Evolutionary conservation across 352 stramenopile species (phyloP), one percentile per base, ranked within the genome.

Genomic region (Pythium rhizo-oryzae): DNA sequence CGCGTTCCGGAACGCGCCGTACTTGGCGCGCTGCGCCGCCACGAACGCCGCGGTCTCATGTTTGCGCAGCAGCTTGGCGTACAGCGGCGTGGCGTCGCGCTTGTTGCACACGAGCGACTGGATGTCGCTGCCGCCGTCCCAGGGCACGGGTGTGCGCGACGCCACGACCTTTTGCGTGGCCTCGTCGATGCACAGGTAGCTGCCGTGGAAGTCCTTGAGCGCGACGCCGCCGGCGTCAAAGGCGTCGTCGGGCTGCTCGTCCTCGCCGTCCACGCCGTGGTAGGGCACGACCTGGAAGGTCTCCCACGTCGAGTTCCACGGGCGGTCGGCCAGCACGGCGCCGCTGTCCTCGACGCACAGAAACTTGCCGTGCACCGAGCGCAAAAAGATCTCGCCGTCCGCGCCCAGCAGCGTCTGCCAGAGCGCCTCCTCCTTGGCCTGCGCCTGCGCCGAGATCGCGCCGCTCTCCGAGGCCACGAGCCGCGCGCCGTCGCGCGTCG

Each of bases 211-310:
- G 57, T 85, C 87, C 44, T 81, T 79, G 52, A 95, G 75, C 62
- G 85, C 85, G 53, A 95, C 81, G 47, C 83, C 83, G 18, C 76
- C 80, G 35, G n/a, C n/a, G n/a, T n/a, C n/a, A n/a, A n/a, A n/a
- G n/a, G n/a, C n/a, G n/a, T n/a, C n/a, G n/a, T n/a, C n/a, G n/a
- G n/a, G n/a, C n/a, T n/a, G n/a, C n/a, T 21, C 44, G 0, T 8
- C 6, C 16, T 61, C 35, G 18, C 50, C 24, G 23, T 61, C 35
- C 0, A n/a, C n/a, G n/a, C 44, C 33, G 16, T 82, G 80, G 47
- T 87, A 80, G 39, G 87, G 84, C 59, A 93, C 77, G 25, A 93
- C 79, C 62, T 91, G 81, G 74, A 95, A 93, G n/a, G 87, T 95
- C 59, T 95, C 87, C 87, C 87, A 95, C 39, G 87, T 95, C 64